Conservation (phyloP, 768 basidiomycete genomes). For the Pleurotus salmoneostramineus region DNA sequence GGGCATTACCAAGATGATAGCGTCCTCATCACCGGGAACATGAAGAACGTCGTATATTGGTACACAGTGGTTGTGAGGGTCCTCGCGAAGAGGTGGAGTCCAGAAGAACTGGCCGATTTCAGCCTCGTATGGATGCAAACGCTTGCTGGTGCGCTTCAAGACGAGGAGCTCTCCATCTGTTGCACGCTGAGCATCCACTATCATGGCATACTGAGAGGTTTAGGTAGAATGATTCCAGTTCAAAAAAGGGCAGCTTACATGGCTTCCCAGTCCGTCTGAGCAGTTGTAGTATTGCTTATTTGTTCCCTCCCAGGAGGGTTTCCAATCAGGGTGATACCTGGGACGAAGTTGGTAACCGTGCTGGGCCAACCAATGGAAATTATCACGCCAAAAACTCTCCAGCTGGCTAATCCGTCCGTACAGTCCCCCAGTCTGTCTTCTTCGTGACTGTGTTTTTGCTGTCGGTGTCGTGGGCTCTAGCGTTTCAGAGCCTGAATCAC, state of each 20-base stretch:
- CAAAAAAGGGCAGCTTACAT: background rate
- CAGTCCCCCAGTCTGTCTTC: background rate
- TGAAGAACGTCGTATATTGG: conserved; percentile 22
- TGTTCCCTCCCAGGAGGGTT: conserved; percentile 22
- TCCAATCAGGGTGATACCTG: conserved; percentile 23
- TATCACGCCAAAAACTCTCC: conserved; percentile 18
- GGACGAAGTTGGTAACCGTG: conserved; percentile 27
- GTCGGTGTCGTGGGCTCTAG: no score
- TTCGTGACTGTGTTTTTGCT: no score
- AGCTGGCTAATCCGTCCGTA: background rate
- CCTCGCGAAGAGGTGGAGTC: conserved; percentile 7
- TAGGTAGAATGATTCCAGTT: no score
- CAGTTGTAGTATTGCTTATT: conserved; percentile 1
- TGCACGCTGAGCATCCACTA: conserved; percentile 23
- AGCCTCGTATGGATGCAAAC: conserved; percentile 21
- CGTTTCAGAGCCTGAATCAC: no score
- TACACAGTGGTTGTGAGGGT: conserved; percentile 31
- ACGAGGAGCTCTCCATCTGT: conserved; percentile 20
- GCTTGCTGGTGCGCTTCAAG: conserved; percentile 19
- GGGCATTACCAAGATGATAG: conserved; percentile 24
- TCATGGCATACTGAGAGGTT: background rate
- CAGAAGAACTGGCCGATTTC: conserved; percentile 23
- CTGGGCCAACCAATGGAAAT: conserved; percentile 21
- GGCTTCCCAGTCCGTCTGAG: conserved; percentile 7
- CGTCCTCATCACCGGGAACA: conserved; percentile 15